Conservation (phyloP, 1,139 yeast genomes). For the Pichia kudriavzevii region DNA sequence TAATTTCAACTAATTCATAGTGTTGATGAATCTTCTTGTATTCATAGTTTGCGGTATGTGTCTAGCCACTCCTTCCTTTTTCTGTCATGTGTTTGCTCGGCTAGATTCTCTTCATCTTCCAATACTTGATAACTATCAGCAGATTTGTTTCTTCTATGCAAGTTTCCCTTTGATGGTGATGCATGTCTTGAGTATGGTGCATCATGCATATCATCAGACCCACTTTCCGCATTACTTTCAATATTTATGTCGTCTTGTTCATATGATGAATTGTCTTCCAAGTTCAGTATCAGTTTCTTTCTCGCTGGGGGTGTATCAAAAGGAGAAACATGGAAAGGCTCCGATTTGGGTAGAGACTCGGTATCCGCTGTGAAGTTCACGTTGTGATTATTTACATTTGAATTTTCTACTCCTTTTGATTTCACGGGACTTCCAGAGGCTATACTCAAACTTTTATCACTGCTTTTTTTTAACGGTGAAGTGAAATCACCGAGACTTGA, state of each 20-base stretch:
- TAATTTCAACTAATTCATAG: too few species aligned
- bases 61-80: slow-evolving; percentile 19
- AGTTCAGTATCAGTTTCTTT: neutral
- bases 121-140: slow-evolving; percentile 5
- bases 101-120: slow-evolving; percentile 8
- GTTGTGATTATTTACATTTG: too few species aligned
- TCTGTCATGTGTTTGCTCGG: slow-evolving; percentile 15
- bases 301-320: slow-evolving; percentile 23
- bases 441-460: neutral
- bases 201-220: neutral
- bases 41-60: too few species aligned
- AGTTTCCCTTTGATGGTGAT: slow-evolving; percentile 1
- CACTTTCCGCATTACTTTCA: neutral
- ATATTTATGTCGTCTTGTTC: too few species aligned
- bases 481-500: neutral
- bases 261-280: too few species aligned
- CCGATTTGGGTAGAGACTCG: slow-evolving; percentile 3
- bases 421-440: too few species aligned
- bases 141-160: slow-evolving; percentile 9
- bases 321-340: slow-evolving; percentile 13
- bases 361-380: neutral
- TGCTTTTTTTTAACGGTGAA: slow-evolving; percentile 2
- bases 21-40: too few species aligned
- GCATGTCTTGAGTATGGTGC: neutral
- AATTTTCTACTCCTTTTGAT: too few species aligned